Base-by-base conservation (phyloP, 768 basidiomycete species). In the Boletellus emodensis region DNA sequence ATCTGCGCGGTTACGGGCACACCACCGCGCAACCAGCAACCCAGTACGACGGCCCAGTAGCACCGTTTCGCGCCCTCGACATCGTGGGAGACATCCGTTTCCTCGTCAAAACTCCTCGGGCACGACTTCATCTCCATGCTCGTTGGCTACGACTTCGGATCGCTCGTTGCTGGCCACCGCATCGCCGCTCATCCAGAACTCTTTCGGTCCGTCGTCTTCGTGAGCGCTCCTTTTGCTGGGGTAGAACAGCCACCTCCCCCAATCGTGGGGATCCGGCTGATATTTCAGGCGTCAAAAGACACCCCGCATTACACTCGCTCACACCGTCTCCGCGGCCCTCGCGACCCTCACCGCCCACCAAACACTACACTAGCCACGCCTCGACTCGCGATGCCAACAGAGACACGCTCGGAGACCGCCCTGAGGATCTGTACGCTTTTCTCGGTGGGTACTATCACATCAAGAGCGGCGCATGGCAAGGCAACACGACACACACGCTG, bases 131-230 rank as follows among this genome's bases (percentile, higher is more conserved):
- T 70, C 1, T 67, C 72, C 11, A 69, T 77, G n/a, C 68, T 84
- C 36, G 68, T 85, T 2, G 83, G 82, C 0, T 82, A 84, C 60
- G 83, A 85, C 59, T 77, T 76, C 47, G 84, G 84, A 17, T 79
- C 83, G 20, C 7, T 52, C 28, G 66, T 84, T 30, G 81, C 82
- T 3, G 80, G 73, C 6, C 71, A 71, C 61, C 79, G 78, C 53
- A 72, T 81, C 4, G 72, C 80, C 52, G 72, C 78, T 30, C 72
- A 77, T 3, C 82, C 81, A 1, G 79, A 84, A 52, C 49, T 85
- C 4, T 82, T 84, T 64, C 67, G 63, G 40, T 72, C 75, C 9
- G 73, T 82, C 45, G 77, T 83, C 37, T 61, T 83, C 56, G 82
- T 83, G 79, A 83, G 82, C 52, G 71, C 71, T 4, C 81, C 84